phyloP scores from a whole-genome alignment of 371 early-diverging fungal species.

The Lichtheimia corymbifera region DNA sequence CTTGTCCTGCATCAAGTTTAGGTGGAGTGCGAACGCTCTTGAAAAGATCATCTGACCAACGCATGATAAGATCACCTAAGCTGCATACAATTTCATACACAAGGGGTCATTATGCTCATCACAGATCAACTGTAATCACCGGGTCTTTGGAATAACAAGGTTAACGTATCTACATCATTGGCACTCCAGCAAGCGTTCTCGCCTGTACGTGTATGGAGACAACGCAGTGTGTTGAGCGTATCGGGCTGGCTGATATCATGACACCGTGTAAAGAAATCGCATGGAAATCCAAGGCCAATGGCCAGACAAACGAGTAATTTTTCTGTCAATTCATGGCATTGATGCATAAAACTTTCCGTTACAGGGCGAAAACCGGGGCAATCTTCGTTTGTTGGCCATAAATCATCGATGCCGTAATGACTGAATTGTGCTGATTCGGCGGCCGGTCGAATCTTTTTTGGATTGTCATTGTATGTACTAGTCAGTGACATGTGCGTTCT shows the following conservation, averaged over 20 bases:
- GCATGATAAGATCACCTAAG: constrained; percentile 36
- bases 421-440: constrained; percentile 37
- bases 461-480: too few species aligned
- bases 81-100: constrained; percentile 34
- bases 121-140: constrained; percentile 25
- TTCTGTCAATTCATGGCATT: constrained; percentile 31
- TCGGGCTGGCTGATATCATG: constrained; percentile 30
- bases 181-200: too few species aligned
- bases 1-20: constrained; percentile 31
- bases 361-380: constrained; percentile 24
- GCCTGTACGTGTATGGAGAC: constrained; percentile 18
- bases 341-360: constrained; percentile 25
- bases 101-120: too few species aligned
- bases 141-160: constrained; percentile 30
- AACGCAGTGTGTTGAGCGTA: constrained; percentile 31
- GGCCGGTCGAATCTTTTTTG: constrained; percentile 26
- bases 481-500: too few species aligned
- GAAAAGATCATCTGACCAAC: constrained; percentile 33
- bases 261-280: constrained; percentile 33
- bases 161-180: constrained; percentile 38
- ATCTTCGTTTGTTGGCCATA: constrained; percentile 35
- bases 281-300: constrained; percentile 26
- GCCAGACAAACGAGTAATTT: constrained; percentile 31
- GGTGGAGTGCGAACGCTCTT: constrained; percentile 31
- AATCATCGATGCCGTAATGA: constrained; percentile 30